phyloP scores from a whole-genome alignment of 345 rosid genomes.

The Brassica carinata region DNA sequence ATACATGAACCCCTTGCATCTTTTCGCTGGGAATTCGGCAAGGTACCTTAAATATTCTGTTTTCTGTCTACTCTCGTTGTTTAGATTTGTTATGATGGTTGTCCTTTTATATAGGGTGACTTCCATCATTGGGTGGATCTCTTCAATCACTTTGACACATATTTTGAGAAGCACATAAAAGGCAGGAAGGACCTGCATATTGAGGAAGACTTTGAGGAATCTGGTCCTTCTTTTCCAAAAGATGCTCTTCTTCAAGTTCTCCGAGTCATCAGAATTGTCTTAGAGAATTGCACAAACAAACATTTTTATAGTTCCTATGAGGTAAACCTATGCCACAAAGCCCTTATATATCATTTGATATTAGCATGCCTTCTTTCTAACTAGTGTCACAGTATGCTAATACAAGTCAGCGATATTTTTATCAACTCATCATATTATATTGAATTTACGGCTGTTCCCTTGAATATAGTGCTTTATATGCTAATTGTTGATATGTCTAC shows the following conservation, averaged over 20 bases:
- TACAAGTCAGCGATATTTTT: no score
- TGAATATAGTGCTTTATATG: no score
- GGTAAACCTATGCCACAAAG: constrained; percentile 46
- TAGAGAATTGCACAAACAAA: constrained; percentile 97
- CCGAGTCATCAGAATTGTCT: constrained; percentile 81
- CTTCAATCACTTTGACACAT: constrained; percentile 88
- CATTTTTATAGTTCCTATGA: constrained; percentile 92
- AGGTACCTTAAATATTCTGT: constrained; percentile 50
- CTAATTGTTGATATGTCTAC: background rate
- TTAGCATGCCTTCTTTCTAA: background rate
- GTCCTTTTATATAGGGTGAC: constrained; percentile 70
- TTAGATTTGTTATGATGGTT: constrained; percentile 15
- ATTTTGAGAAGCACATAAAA: constrained; percentile 89
- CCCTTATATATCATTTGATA: background rate
- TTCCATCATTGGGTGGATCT: constrained; percentile 99
- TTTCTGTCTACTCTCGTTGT: constrained; percentile 23
- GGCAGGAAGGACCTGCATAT: constrained; percentile 81
- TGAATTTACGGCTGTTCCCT: no score
- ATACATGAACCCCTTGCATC: constrained; percentile 76
- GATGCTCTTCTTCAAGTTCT: constrained; percentile 92
- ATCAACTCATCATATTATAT: no score
- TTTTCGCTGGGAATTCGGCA: constrained; percentile 92
- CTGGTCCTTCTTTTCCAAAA: constrained; percentile 74
- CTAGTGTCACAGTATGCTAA: no score
- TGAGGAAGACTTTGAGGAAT: constrained; percentile 70